Base-by-base conservation (phyloP, 768 basidiomycete species). In the Pulveroboletus sp. region DNA sequence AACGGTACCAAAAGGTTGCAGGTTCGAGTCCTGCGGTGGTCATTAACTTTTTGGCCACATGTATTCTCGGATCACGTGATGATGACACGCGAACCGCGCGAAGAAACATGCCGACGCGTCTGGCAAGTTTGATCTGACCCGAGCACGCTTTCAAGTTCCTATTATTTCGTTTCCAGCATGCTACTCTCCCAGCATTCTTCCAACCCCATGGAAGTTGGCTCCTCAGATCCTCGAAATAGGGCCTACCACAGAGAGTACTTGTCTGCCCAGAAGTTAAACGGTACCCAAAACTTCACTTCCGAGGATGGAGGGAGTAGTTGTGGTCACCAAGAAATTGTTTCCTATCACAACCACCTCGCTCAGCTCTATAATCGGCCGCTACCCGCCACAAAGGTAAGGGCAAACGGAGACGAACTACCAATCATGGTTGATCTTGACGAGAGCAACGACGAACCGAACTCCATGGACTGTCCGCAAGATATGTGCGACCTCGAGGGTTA, bases 21-120 rank as follows among this genome's bases (percentile, higher is more conserved):
- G 87, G 88, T 89, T 89, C 87, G 86, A 89, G 85, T 86, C 87
- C 87, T 88, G 87, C 85, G 83, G 85, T 85, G 83, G 81, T 87
- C 86, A 86, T 64, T 54, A 2, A 2, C 43, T 46, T 70, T 67
- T 62, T 30, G 9, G 30, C 22, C 19, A 26, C 40, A 10, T 27
- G 4, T 12, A 37, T 43, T 37, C 36, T 22, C n/a, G n/a, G n/a
- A 9, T 24, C 65, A 65, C 63, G 64, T 64, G 63, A 65, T 39
- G 5, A 36, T 36, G 35, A 46, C 54, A 52, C 55, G 45, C 55
- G 50, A 54, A 58, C 43, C 37, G 9, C 50, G 40, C 56, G 48
- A 44, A 30, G 20, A 27, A 16, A 14, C 19, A n/a, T n/a, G n/a
- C n/a, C n/a, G n/a, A n/a, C n/a, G n/a, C n/a, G n/a, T n/a, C n/a